Evolutionary conservation across 164 flowering plant species (phyloP), one percentile per base, ranked within the genome.

Genomic region (Santalum album): DNA sequence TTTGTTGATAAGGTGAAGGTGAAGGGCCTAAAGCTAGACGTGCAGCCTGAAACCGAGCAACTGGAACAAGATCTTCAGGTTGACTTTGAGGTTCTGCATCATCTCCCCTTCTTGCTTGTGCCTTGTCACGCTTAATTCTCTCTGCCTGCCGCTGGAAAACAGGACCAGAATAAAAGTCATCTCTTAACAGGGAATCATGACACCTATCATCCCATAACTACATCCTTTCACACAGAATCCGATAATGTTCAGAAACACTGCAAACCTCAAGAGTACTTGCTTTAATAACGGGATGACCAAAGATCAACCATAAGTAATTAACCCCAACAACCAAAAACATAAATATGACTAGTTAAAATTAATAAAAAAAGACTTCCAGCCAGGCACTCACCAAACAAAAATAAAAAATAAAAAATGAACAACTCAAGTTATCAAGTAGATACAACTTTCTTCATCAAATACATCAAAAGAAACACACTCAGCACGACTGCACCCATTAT

Each of bases 71-170:
- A 54, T 79, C 65, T 5, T 79, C 90, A 25, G 86, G 88, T 57
- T 65, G 69, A 12, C 56, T 36, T 47, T 57, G 75, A 53, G 97
- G 99, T 47, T 71, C 86, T 25, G 73, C 74, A 66, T 94, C 96
- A 76, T 87, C 96, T 53, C 95, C 86, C 71, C 90, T 78, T 70
- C 69, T 79, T 1, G 61, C 22, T 45, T 85, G 95, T 35, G 72
- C 83, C 64, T 85, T 89, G 2, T 84, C 95, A 45, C 95, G 86
- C 70, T 83, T 90, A 40, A 82, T 74, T 69, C 96, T 69, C 38
- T 83, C 96, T 55, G 92, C 73, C 57, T 87, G 96, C 27, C 80
- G 78, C 99, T 92, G 96, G 19, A 68, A 25, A 48, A 49, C 14
- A 25, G 49, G 21, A 49, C 14, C 43, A 52, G 27, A 38, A 29